Evolutionary conservation across 805 yeast species (phyloP).

Genomic region (baker's yeast (Saccharomyces cerevisiae)): DNA sequence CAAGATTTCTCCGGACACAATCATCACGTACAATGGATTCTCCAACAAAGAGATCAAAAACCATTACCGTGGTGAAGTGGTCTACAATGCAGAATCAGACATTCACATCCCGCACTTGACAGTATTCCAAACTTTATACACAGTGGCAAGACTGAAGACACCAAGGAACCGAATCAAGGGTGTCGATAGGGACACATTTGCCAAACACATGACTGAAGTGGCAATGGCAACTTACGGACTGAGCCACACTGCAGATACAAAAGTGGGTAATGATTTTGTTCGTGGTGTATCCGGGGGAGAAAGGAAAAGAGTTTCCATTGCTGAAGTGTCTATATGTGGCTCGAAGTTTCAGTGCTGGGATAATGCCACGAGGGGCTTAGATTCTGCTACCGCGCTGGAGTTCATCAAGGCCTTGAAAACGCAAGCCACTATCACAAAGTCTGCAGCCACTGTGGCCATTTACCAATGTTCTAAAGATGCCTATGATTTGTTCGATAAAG

Average conservation of each 20-base stretch:
- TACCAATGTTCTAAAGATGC: slow-evolving; percentile 49
- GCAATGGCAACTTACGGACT: slow-evolving; percentile 46
- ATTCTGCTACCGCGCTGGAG: slow-evolving; percentile 50
- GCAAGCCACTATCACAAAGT: slow-evolving; percentile 38
- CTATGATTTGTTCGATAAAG: slow-evolving; percentile 47
- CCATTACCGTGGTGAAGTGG: slow-evolving; percentile 52
- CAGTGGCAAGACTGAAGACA: slow-evolving; percentile 48
- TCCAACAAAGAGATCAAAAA: slow-evolving; percentile 37
- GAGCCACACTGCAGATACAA: slow-evolving; percentile 51
- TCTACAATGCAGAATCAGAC: slow-evolving; percentile 59
- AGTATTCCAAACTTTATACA: slow-evolving; percentile 50
- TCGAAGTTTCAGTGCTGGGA: slow-evolving; percentile 43
- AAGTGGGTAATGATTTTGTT: slow-evolving; percentile 57
- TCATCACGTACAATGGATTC: slow-evolving; percentile 45
- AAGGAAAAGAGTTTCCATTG: slow-evolving; percentile 63
- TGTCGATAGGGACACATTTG: slow-evolving; percentile 41
- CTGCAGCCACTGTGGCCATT: slow-evolving; percentile 51
- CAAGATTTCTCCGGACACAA: slow-evolving; percentile 36
- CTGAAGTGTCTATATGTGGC: slow-evolving; percentile 45
- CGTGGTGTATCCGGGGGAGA: slow-evolving; percentile 73
- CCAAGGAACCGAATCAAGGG: slow-evolving; percentile 50
- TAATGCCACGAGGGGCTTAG: slow-evolving; percentile 54
- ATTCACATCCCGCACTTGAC: slow-evolving; percentile 54
- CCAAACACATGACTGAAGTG: slow-evolving; percentile 42
- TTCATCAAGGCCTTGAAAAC: slow-evolving; percentile 45